Base-by-base conservation (phyloP, 768 basidiomycete species). In the Russula ochroleuca region DNA sequence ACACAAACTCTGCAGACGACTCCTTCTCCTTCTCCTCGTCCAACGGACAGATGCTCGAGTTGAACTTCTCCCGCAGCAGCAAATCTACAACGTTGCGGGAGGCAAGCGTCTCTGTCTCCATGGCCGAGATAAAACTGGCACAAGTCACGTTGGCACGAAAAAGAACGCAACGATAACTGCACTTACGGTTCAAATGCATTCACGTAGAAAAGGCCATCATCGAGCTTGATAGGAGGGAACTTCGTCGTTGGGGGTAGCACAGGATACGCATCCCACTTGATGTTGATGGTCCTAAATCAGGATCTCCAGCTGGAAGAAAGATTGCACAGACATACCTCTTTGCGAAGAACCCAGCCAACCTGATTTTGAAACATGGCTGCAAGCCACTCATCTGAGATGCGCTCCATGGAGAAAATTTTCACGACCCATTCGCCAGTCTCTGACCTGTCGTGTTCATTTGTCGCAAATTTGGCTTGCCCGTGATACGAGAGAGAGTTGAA, bases 181-280 rank as follows among this genome's bases (percentile, higher is more conserved):
- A 83, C 87, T 70, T 76, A 90, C 84, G 92, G 87, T 77, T 98
- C 96, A 67, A 97, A 90, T 1, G 90, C 85, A 68, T 94, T 96
- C 51, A 94, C 87, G 70, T 98, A 98, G 77, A 92, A 96, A 49
- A 97, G 78, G 4, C 90, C 45, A 47, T 47, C 45, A 47, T 47
- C 45, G 21, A 94, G 83, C 73, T 85, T 86, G 61, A 96, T 79
- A 2, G 92, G 87, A 37, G 94, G 86, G 75, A 92, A 94, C 14
- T 72, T 70, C 5, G 75, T 72, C 7, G 83, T 87, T 6, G 92
- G 87, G 3, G 82, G 82, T 17, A 93, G 80, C 53, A 83, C 78
- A 17, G 90, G 90, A 73, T 91, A 90, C 37, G 90, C 84, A 69
- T 92, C 83, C 89, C 89, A 92, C 87, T 91, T 40, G 17, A 51